Evolutionary conservation across 441 rosid genomes (phyloP), one percentile per base, ranked within the genome.

Genomic region (Euphorbia neoarborescens): DNA sequence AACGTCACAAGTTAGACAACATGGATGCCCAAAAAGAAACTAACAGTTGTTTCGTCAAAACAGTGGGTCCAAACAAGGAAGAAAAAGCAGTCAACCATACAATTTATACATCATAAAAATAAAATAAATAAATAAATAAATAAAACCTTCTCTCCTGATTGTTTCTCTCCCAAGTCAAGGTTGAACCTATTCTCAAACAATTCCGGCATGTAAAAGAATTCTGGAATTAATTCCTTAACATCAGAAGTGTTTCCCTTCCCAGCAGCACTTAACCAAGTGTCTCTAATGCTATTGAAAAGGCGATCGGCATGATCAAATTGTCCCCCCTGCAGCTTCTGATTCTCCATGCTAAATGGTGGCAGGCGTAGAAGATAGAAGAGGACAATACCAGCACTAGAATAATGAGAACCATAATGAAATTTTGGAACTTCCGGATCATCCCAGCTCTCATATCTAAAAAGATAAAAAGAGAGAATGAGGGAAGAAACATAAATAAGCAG

Each of bases 231-330:
- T 81, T 96, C 99, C 82, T 96, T 96, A 76, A 96, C 99, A 82
- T 96, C 99, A 70, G 99, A 94, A 30, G 99, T 94, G 75, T 96
- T 94, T 48, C 97, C 99, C 76, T 87, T 94, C 80, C 99, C 99
- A 54, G 99, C 96, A 73, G 99, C 99, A 88, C 99, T 96, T 62
- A 76, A 83, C 99, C 99, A 96, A 78, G 99, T 96, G 71, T 94
- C 99, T 89, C 84, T 81, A 66, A 96, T 74, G 77, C 97, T 83
- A 80, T 89, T 91, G 79, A 96, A 96, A 73, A 96, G 98, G 73
- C 99, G 93, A 86, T 96, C 99, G 74, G 99, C 99, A 82, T 96
- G 99, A 83, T 96, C 99, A 66, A 96, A 96, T 81, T 96, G 98
- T 71, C 99, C 99, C 30, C 99, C 99, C 75, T 96, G 99, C 69